Evolutionary conservation across 1,139 yeast species (phyloP).

Genomic region (Diutina sp.): DNA sequence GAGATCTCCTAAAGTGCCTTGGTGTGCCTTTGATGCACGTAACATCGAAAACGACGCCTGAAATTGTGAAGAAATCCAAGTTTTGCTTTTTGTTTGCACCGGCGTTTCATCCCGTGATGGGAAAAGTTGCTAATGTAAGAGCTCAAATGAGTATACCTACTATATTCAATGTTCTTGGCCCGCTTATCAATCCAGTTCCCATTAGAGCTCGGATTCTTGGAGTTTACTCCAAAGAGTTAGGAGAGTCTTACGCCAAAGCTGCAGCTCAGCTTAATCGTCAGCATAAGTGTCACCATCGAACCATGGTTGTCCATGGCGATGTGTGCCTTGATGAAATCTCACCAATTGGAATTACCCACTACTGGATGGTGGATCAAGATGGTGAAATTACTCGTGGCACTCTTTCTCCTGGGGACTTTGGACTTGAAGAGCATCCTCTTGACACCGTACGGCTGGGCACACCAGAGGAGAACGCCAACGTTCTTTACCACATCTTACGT

Average conservation of each 20-base stretch:
- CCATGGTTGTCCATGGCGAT: conserved; percentile 87
- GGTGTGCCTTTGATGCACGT: conserved; percentile 72
- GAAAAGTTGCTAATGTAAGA: conserved; percentile 65
- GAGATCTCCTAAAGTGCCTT: conserved; percentile 64
- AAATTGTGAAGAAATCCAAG: conserved; percentile 38
- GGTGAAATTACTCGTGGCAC: conserved; percentile 21
- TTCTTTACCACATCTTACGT: conserved; percentile 42
- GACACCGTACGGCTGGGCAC: conserved; percentile 69
- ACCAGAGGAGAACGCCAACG: conserved; percentile 68
- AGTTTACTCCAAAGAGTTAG: conserved; percentile 69
- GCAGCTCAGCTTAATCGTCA: conserved; percentile 38
- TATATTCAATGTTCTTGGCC: conserved; percentile 87
- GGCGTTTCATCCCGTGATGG: conserved; percentile 91
- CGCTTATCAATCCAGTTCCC: conserved; percentile 83
- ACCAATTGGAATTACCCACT: conserved; percentile 68
- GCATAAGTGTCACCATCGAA: conserved; percentile 36
- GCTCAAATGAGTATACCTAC: conserved; percentile 78
- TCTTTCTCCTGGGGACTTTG: conserved; percentile 62
- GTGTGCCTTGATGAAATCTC: conserved; percentile 89
- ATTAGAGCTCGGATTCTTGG: conserved; percentile 76
- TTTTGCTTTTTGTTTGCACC: conserved; percentile 87
- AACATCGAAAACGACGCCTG: conserved; percentile 50
- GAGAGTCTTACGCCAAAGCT: conserved; percentile 75
- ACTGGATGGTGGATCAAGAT: conserved; percentile 57
- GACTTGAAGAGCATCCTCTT: conserved; percentile 62